Conservation (phyloP, 2,329 filamentous ascomycete genomes). For the Trichoderma sp. region DNA sequence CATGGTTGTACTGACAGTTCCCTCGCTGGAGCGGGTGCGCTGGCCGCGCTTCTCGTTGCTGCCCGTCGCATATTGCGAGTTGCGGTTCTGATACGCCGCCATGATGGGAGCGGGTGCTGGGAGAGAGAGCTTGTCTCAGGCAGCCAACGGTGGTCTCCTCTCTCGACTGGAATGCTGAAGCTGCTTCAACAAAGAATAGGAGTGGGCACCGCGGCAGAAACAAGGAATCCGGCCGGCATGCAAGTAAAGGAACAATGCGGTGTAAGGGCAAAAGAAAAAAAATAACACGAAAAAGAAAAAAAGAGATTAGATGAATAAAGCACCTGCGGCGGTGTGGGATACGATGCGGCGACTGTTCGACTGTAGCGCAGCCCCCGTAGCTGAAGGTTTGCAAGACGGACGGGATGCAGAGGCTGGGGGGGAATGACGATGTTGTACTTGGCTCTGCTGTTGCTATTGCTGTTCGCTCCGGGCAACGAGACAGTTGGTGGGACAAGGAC, state of each 20-base stretch:
- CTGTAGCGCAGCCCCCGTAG: constrained; percentile 6
- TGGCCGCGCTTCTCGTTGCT: constrained; percentile 45
- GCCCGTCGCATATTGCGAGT: constrained; percentile 49
- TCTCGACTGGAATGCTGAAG: constrained; percentile 22
- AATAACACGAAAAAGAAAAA: neutral
- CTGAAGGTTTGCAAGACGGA: constrained; percentile 7
- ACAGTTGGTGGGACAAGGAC: constrained; percentile 21
- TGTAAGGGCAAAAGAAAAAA: neutral
- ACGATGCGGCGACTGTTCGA: neutral
- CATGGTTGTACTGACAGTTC: constrained; percentile 82
- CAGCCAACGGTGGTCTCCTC: neutral
- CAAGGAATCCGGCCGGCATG: neutral
- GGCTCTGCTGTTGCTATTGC: constrained; percentile 15
- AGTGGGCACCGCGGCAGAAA: constrained; percentile 15
- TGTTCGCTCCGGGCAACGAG: constrained; percentile 23
- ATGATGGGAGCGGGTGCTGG: constrained; percentile 35
- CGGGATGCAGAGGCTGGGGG: constrained; percentile 7
- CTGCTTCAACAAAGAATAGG: constrained; percentile 17
- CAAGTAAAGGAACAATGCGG: constrained; percentile 14
- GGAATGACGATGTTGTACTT: constrained; percentile 19
- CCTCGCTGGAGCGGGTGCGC: constrained; percentile 74
- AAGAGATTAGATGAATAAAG: neutral
- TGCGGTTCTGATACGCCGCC: constrained; percentile 55
- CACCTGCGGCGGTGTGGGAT: constrained; percentile 12
- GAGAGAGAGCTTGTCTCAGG: constrained; percentile 8